Conservation (phyloP, 2,329 filamentous ascomycete species). For the Ceratocystis alfenasii region DNA sequence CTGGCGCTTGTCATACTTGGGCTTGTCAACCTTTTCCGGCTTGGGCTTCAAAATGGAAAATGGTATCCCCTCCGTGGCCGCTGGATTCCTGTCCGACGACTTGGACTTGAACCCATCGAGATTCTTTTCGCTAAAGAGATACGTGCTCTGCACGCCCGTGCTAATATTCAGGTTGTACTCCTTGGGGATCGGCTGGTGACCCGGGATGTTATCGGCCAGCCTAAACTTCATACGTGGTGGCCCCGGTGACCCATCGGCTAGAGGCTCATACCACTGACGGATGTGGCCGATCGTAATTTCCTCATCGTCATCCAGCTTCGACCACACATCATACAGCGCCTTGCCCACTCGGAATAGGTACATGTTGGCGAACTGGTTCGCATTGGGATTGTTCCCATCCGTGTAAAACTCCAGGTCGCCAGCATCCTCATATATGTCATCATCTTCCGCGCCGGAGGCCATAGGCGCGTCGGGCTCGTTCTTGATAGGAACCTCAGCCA, state of each 20-base stretch:
- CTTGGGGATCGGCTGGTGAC: conserved; percentile 67
- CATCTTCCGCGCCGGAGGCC: conserved; percentile 39
- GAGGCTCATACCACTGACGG: conserved; percentile 43
- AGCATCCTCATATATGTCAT: conserved; percentile 54
- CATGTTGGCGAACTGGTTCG: conserved; percentile 30
- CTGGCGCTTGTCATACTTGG: conserved; percentile 33
- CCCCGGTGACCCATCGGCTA: conserved; percentile 25
- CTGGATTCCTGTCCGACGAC: conserved; percentile 44
- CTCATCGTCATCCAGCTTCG: conserved; percentile 59
- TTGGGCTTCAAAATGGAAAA: conserved; percentile 41
- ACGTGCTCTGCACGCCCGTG: conserved; percentile 63
- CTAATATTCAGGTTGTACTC: conserved; percentile 73
- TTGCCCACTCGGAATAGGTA: conserved; percentile 71
- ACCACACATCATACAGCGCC: conserved; percentile 71
- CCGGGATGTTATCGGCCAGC: conserved; percentile 49
- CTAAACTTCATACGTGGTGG: conserved; percentile 49
- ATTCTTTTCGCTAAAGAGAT: conserved; percentile 69
- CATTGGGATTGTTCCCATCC: conserved; percentile 30
- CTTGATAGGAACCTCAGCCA: conserved; percentile 32
- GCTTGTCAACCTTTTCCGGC: conserved; percentile 35
- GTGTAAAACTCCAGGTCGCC: conserved; percentile 46
- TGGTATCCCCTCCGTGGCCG: conserved; percentile 47
- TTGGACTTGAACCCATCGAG: conserved; percentile 49
- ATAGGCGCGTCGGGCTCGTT: conserved; percentile 36
- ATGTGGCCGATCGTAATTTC: conserved; percentile 73